phyloP scores from a whole-genome alignment of 2,329 filamentous ascomycete genomes.

The Trichoderma arundinaceum region DNA sequence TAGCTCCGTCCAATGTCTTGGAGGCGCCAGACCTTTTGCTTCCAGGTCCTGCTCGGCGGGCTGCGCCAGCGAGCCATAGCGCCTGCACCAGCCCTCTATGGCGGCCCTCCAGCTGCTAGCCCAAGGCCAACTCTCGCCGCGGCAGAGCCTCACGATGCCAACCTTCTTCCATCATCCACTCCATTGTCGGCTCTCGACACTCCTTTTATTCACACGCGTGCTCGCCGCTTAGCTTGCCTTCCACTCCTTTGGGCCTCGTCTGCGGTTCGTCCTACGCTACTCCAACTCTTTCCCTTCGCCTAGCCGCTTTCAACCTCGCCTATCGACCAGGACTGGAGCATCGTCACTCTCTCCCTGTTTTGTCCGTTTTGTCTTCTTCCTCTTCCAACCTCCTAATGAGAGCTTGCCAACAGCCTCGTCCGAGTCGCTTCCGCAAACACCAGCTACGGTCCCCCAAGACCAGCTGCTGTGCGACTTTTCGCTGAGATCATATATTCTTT shows the following conservation, averaged over 20 bases:
- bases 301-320: conserved; percentile 7
- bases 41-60: too few species aligned
- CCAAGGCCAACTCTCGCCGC: background rate
- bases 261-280: background rate
- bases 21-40: too few species aligned
- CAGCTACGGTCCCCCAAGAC: conserved; percentile 23
- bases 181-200: background rate
- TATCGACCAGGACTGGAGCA: conserved; percentile 9
- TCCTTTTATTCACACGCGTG: conserved; percentile 2
- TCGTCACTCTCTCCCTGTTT: background rate
- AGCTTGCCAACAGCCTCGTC: conserved; percentile 7
- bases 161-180: conserved; percentile 9
- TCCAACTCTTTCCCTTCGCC: background rate
- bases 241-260: conserved; percentile 21
- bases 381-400: conserved; percentile 10
- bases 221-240: conserved; percentile 13
- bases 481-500: too few species aligned
- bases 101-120: background rate
- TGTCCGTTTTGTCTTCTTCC: background rate
- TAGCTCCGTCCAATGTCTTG: background rate
- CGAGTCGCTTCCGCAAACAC: conserved; percentile 20
- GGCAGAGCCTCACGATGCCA: conserved; percentile 21
- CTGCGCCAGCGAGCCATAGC: too few species aligned
- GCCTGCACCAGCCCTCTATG: too few species aligned
- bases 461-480: conserved; percentile 21